Percentiles rank a stretch among this genome's conserved stretches.
phyloP scores from a whole-genome alignment of 495 filamentous ascomycete genomes.

The Sphaerosporella brunnea region DNA sequence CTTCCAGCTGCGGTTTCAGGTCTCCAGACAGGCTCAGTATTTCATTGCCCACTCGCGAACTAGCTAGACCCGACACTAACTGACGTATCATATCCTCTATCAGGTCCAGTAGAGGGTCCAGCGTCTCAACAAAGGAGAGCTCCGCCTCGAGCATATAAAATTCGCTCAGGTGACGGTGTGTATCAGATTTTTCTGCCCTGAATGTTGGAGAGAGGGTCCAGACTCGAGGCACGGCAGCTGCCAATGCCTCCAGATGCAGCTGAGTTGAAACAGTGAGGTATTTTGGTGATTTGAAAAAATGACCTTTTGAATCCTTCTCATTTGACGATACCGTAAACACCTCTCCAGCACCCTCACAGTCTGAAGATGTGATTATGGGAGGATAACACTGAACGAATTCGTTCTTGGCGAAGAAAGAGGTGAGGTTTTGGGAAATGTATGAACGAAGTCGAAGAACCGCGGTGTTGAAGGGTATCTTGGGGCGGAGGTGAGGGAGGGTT shows the following conservation, averaged over 20 bases:
- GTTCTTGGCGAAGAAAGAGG: slow-evolving; percentile 47
- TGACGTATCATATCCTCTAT: slow-evolving; percentile 59
- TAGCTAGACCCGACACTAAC: slow-evolving; percentile 38
- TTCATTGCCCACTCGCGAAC: slow-evolving; percentile 44
- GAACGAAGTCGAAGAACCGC: slow-evolving; percentile 71
- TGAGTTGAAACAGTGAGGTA: slow-evolving; percentile 93
- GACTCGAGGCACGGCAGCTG: slow-evolving; percentile 71
- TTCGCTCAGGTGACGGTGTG: slow-evolving; percentile 82
- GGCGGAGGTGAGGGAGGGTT: slow-evolving; percentile 71
- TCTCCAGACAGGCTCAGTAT: slow-evolving; percentile 30
- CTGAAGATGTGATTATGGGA: slow-evolving; percentile 87
- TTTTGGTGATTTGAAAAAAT: slow-evolving; percentile 76
- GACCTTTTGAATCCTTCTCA: slow-evolving; percentile 5
- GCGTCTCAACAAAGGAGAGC: slow-evolving; percentile 52
- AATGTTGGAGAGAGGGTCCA: slow-evolving; percentile 93
- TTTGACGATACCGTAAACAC: slow-evolving; percentile 53
- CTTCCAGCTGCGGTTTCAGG: slow-evolving; percentile 30
- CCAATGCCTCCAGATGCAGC: slow-evolving; percentile 82
- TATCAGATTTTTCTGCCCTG: slow-evolving; percentile 86
- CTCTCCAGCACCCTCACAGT: slow-evolving; percentile 92
- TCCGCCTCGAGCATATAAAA: slow-evolving; percentile 99
- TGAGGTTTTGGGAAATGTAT: slow-evolving; percentile 51
- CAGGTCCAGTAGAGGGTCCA: slow-evolving; percentile 53
- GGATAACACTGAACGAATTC: slow-evolving; percentile 77
- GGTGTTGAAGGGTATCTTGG: slow-evolving; percentile 66